Conservation (phyloP, 2,329 filamentous ascomycete genomes). For the Calonectria hawksworthii region DNA sequence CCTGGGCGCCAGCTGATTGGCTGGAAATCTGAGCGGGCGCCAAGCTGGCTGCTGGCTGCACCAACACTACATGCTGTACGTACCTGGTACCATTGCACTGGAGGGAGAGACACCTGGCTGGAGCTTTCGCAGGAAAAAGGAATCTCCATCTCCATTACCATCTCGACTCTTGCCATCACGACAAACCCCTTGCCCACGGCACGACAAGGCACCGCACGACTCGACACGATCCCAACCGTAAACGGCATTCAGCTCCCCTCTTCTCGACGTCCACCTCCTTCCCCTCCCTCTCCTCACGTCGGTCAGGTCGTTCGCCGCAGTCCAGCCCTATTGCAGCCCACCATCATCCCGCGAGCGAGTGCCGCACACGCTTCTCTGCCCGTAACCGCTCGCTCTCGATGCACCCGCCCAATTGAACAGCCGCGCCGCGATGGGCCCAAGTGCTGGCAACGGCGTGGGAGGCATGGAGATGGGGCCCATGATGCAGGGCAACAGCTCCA, state of each 20-base stretch:
- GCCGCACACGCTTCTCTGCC: slow-evolving; percentile 39
- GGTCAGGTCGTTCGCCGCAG: slow-evolving; percentile 26
- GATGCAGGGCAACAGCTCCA: slow-evolving; percentile 61
- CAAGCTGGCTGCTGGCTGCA: slow-evolving; percentile 30
- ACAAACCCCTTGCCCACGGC: background rate
- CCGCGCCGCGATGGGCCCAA: slow-evolving; percentile 59
- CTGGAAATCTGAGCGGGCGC: slow-evolving; percentile 40
- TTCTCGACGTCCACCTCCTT: background rate
- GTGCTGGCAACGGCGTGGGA: slow-evolving; percentile 61
- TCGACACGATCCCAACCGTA: background rate
- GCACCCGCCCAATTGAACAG: slow-evolving; percentile 52
- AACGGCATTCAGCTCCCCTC: background rate
- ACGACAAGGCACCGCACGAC: background rate
- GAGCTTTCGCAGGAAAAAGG: slow-evolving; percentile 35
- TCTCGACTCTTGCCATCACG: slow-evolving; percentile 4
- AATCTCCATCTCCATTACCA: slow-evolving; percentile 27
- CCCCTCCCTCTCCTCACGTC: background rate
- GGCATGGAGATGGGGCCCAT: slow-evolving; percentile 61
- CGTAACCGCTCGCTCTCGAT: slow-evolving; percentile 51
- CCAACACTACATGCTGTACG: slow-evolving; percentile 25
- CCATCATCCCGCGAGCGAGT: slow-evolving; percentile 36
- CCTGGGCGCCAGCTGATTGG: slow-evolving; percentile 44
- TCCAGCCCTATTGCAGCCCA: slow-evolving; percentile 28
- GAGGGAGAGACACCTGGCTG: slow-evolving; percentile 36
- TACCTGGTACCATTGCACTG: slow-evolving; percentile 29